phyloP scores from a whole-genome alignment of 164 flowering plant species.

The Tetrastigma voinierianum region DNA sequence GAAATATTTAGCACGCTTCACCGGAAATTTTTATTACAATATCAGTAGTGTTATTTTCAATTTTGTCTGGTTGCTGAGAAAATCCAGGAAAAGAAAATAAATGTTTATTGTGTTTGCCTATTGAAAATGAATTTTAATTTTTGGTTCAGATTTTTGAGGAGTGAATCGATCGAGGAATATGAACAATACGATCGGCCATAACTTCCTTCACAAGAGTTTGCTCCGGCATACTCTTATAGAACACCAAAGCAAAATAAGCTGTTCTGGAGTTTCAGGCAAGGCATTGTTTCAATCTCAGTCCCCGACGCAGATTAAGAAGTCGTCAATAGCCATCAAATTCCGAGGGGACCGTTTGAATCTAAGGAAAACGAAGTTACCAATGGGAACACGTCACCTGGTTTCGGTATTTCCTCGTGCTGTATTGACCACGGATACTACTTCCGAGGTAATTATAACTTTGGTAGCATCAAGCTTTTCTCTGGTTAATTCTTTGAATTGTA shows the following conservation, averaged over 20 bases:
- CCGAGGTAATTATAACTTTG: constrained; percentile 44
- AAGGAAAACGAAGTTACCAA: constrained; percentile 23
- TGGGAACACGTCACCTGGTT: constrained; percentile 26
- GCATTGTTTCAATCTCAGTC: constrained; percentile 37
- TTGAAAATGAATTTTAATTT: neutral
- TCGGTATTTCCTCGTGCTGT: constrained; percentile 54
- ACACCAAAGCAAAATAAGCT: constrained; percentile 42
- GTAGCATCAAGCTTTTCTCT: too few relatives aligned
- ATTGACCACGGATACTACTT: constrained; percentile 52
- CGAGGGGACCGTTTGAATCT: constrained; percentile 26
- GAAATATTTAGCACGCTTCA: neutral
- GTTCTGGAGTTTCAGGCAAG: constrained; percentile 31
- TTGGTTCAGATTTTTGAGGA: constrained; percentile 14
- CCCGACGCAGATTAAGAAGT: constrained; percentile 23
- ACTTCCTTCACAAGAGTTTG: constrained; percentile 45
- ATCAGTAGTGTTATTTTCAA: neutral
- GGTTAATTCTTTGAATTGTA: too few relatives aligned
- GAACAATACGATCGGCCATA: constrained; percentile 62
- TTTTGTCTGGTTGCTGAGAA: neutral
- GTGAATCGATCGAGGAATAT: constrained; percentile 35
- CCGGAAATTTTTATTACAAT: neutral
- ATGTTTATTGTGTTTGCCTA: neutral
- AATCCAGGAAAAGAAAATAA: neutral
- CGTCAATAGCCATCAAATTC: constrained; percentile 35
- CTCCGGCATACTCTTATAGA: constrained; percentile 38